These are phyloP conservation scores for Fusarium pininemorale DNA, from an alignment of 2,329 filamentous ascomycete species.

Conservation along the genomic window DNA sequence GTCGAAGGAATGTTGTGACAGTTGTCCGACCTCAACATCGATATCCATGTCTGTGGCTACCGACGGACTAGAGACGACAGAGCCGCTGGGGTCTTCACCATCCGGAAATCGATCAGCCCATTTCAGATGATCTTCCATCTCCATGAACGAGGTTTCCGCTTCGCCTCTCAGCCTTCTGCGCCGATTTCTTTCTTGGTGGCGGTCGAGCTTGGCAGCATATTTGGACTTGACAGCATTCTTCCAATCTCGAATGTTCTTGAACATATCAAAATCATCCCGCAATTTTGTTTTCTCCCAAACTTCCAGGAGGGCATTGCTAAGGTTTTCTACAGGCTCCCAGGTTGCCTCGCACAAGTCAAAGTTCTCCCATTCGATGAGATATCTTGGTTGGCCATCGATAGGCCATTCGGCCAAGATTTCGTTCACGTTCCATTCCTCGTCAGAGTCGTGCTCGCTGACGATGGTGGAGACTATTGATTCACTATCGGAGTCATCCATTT, in stretches of 20 bases:
- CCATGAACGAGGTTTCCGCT: conserved; percentile 33
- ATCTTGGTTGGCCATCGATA: conserved; percentile 41
- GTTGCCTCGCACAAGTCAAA: conserved; percentile 49
- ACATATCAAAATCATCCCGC: conserved; percentile 46
- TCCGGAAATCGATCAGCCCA: conserved; percentile 19
- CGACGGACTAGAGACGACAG: conserved; percentile 1
- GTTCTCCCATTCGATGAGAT: conserved; percentile 51
- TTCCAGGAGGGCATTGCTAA: conserved; percentile 50
- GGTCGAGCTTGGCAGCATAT: conserved; percentile 44
- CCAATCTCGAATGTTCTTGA: conserved; percentile 53
- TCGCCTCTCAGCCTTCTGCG: conserved; percentile 53
- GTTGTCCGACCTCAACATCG: background rate
- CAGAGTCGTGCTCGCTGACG: conserved; percentile 47
- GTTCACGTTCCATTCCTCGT: conserved; percentile 61
- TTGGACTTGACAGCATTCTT: conserved; percentile 45
- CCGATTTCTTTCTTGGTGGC: conserved; percentile 55
- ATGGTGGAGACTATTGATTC: conserved; percentile 48
- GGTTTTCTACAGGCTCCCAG: conserved; percentile 61
- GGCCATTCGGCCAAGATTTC: conserved; percentile 59
- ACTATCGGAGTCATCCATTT: conserved; percentile 39
- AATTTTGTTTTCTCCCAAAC: conserved; percentile 56
- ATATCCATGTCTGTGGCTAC: background rate
- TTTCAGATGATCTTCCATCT: conserved; percentile 37
- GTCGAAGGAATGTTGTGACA: background rate
- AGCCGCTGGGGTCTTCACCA: conserved; percentile 1